Percentiles rank a stretch among this genome's conserved stretches.
These are phyloP conservation scores for Fraxinus anomala DNA, from an alignment of 257 asterid genomes.

Conservation along the genomic window DNA sequence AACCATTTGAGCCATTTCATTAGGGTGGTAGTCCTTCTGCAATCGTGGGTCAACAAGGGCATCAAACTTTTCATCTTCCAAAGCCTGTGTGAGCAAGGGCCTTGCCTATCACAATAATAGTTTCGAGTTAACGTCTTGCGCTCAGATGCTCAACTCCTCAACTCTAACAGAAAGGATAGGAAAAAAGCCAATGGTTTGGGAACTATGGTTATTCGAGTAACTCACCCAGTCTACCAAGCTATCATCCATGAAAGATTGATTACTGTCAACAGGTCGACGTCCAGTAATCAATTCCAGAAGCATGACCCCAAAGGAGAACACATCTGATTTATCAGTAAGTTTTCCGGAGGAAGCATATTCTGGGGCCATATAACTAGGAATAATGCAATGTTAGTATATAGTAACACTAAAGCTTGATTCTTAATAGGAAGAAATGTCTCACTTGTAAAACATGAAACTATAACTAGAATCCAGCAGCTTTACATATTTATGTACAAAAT, in stretches of 20 bases:
- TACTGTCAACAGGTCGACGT: conserved; percentile 66
- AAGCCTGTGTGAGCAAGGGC: conserved; percentile 67
- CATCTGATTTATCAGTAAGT: conserved; percentile 87
- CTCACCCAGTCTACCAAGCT: conserved; percentile 96
- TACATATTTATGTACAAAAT: not conserved
- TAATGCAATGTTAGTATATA: conserved; percentile 11
- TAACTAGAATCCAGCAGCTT: not conserved
- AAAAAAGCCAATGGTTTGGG: not conserved
- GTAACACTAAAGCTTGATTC: not conserved
- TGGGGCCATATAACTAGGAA: conserved; percentile 87
- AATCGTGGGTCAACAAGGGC: conserved; percentile 57
- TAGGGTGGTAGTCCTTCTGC: conserved; percentile 41
- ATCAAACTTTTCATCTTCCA: conserved; percentile 70
- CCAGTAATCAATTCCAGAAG: conserved; percentile 97
- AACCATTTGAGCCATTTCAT: conserved; percentile 79
- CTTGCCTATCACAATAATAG: conserved; percentile 56
- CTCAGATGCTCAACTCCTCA: not conserved
- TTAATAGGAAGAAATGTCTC: not conserved
- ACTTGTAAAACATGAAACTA: no score
- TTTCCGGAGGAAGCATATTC: conserved; percentile 96
- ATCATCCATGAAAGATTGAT: conserved; percentile 64
- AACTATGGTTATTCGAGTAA: not conserved
- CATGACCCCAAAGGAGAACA: conserved; percentile 94
- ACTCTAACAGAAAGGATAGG: not conserved
- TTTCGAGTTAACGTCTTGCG: conserved; percentile 14